These are phyloP conservation scores for Neofusicoccum laricinum DNA, from an alignment of 2,329 filamentous ascomycete genomes.

Conservation along the genomic window DNA sequence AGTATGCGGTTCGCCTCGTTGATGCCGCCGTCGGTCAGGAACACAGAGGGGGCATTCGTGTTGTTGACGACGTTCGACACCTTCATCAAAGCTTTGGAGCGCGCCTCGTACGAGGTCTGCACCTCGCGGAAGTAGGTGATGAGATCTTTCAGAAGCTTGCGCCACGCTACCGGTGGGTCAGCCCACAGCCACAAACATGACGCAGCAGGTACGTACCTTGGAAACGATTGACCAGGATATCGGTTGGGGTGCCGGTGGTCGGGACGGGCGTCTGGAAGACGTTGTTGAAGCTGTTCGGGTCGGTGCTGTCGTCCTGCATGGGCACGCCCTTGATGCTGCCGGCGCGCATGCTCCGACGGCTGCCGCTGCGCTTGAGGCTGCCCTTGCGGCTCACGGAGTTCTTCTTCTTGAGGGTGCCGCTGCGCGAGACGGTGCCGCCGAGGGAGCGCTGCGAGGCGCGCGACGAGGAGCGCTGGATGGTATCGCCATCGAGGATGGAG, in stretches of 20 bases:
- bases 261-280: conserved; percentile 89
- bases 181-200: background rate
- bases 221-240: conserved; percentile 81
- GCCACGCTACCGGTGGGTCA: conserved; percentile 64
- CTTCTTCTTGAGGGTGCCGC: conserved; percentile 87
- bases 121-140: conserved; percentile 93
- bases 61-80: conserved; percentile 83
- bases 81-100: conserved; percentile 77
- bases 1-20: conserved; percentile 81
- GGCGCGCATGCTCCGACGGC: conserved; percentile 76
- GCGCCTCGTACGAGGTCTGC: conserved; percentile 81
- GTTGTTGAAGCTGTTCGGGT: conserved; percentile 68
- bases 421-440: conserved; percentile 50
- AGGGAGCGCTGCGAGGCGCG: conserved; percentile 48
- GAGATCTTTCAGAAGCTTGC: conserved; percentile 90
- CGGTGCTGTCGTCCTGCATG: conserved; percentile 65
- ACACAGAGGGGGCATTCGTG: conserved; percentile 68
- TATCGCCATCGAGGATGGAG: conserved; percentile 57
- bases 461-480: conserved; percentile 59
- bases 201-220: conserved; percentile 60
- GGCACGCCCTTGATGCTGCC: conserved; percentile 82
- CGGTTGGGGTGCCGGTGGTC: conserved; percentile 82
- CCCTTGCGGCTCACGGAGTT: conserved; percentile 68
- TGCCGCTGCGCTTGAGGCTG: conserved; percentile 76
- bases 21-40: conserved; percentile 78